Percentiles rank a stretch among this genome's conserved stretches.
phyloP scores from a whole-genome alignment of 2,329 filamentous ascomycete species.

The Alternaria novae-zelandiae region DNA sequence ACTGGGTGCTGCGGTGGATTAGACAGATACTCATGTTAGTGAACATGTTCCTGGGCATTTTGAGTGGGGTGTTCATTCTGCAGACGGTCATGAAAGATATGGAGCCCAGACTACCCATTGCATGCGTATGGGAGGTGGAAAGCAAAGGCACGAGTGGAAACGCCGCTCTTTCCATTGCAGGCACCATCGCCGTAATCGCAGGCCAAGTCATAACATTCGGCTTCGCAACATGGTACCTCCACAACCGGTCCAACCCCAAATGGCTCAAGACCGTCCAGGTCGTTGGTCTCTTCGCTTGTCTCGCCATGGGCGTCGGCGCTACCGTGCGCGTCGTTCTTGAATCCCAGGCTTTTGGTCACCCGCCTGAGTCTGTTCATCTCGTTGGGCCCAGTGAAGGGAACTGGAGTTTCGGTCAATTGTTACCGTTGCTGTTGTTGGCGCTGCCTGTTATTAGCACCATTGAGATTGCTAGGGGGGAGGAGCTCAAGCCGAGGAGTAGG shows the following conservation, averaged over 20 bases:
- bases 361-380: slow-evolving; percentile 55
- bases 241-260: slow-evolving; percentile 58
- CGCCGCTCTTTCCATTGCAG: slow-evolving; percentile 59
- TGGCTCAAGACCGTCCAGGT: slow-evolving; percentile 64
- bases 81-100: slow-evolving; percentile 61
- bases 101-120: slow-evolving; percentile 63
- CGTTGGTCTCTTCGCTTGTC: slow-evolving; percentile 58
- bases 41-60: slow-evolving; percentile 65
- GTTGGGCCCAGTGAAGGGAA: slow-evolving; percentile 60
- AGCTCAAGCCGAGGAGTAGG: slow-evolving; percentile 51
- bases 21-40: slow-evolving; percentile 70
- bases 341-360: slow-evolving; percentile 66
- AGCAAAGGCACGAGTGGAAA: slow-evolving; percentile 49
- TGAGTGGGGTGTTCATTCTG: slow-evolving; percentile 64
- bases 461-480: slow-evolving; percentile 64
- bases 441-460: slow-evolving; percentile 65
- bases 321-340: slow-evolving; percentile 63
- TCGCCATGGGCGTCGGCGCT: slow-evolving; percentile 64
- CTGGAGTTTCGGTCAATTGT: slow-evolving; percentile 69
- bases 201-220: slow-evolving; percentile 65
- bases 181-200: slow-evolving; percentile 67
- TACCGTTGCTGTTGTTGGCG: slow-evolving; percentile 65
- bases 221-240: slow-evolving; percentile 69
- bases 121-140: slow-evolving; percentile 63
- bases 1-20: slow-evolving; percentile 71